These are phyloP conservation scores for Suillus placidus DNA, from an alignment of 768 basidiomycete species.

Conservation along the genomic window DNA sequence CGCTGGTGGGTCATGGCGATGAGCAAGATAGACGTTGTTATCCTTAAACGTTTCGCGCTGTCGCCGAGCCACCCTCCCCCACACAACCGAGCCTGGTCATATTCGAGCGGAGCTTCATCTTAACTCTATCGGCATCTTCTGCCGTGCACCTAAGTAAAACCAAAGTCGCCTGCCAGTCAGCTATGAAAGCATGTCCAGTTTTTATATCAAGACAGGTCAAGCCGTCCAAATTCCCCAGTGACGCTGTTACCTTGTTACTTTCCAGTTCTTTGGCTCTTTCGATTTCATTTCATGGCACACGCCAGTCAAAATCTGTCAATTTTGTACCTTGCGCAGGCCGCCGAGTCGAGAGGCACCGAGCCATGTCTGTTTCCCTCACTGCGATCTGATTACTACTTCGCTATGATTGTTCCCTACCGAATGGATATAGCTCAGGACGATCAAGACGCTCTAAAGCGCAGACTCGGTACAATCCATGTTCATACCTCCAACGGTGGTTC, in stretches of 20 bases:
- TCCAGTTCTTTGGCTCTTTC: slow-evolving; percentile 2
- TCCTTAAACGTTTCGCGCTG: slow-evolving; percentile 24
- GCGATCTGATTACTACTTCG: neutral
- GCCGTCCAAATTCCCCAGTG: neutral
- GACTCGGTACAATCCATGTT: neutral
- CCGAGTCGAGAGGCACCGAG: neutral
- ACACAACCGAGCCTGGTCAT: slow-evolving; percentile 31
- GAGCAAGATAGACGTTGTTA: slow-evolving; percentile 28
- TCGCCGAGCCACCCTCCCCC: slow-evolving; percentile 34
- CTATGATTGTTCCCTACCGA: neutral
- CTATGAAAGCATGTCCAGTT: neutral
- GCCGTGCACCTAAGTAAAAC: slow-evolving; percentile 19
- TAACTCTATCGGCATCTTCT: slow-evolving; percentile 21
- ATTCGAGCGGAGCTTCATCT: slow-evolving; percentile 30
- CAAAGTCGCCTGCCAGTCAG: neutral
- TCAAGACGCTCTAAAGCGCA: neutral
- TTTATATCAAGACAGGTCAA: neutral
- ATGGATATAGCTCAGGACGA: neutral
- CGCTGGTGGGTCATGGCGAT: slow-evolving; percentile 64
- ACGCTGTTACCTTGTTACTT: slow-evolving; percentile 7
- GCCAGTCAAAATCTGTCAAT: too few species aligned
- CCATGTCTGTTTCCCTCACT: neutral
- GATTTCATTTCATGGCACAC: neutral
- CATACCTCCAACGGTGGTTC: neutral
- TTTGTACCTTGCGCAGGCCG: neutral